Conservation (phyloP, 257 asterid genomes). For the Solanum tacnaense region DNA sequence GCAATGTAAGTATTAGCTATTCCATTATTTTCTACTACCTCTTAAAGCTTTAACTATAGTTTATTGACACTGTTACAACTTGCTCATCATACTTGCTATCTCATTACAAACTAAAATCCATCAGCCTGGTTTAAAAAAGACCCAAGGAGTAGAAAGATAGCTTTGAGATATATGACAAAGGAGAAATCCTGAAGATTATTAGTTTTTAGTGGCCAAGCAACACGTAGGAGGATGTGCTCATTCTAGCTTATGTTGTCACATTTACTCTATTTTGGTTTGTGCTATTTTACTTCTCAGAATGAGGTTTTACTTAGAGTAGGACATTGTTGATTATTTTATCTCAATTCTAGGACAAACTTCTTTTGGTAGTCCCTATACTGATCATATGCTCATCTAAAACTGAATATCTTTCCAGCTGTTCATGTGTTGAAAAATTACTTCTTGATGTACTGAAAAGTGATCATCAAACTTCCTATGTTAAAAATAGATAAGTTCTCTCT, state of each 20-base stretch:
- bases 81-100: neutral
- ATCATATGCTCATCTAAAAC: neutral
- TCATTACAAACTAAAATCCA: neutral
- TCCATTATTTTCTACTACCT: neutral
- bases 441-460: neutral
- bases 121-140: neutral
- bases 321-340: neutral
- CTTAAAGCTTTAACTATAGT: neutral
- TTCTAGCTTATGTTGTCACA: neutral
- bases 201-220: neutral
- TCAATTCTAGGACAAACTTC: neutral
- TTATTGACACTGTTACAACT: too few species aligned
- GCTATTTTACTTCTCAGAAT: neutral
- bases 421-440: neutral
- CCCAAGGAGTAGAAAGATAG: neutral
- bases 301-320: neutral
- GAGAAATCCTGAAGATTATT: neutral
- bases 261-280: neutral
- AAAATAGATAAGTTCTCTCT: neutral
- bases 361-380: neutral
- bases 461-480: neutral
- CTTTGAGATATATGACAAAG: neutral
- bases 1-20: slow-evolving; percentile 50
- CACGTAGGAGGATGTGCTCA: neutral
- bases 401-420: neutral